Evolutionary conservation across 805 yeast species (phyloP).

Genomic region (Candida fluviatilis): DNA sequence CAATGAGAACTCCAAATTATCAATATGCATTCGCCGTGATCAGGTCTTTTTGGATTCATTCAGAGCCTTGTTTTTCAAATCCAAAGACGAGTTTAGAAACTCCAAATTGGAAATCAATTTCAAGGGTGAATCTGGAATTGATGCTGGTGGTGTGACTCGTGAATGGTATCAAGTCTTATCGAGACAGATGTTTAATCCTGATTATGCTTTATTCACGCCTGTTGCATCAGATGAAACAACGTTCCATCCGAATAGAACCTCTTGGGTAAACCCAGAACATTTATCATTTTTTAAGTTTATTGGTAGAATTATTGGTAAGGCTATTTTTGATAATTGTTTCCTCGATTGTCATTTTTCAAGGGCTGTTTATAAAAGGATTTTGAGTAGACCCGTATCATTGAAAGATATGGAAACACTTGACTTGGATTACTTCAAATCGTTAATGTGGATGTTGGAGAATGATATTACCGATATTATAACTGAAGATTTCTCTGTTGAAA

Average conservation of each 20-base stretch:
- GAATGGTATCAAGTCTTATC: constrained; percentile 97
- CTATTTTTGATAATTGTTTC: constrained; percentile 79
- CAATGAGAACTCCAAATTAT: constrained; percentile 44
- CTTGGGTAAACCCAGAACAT: constrained; percentile 92
- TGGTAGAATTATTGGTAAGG: constrained; percentile 92
- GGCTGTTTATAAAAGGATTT: constrained; percentile 85
- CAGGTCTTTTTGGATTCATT: constrained; percentile 91
- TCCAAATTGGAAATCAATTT: constrained; percentile 77
- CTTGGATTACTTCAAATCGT: constrained; percentile 84
- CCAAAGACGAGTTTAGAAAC: constrained; percentile 66
- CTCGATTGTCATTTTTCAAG: constrained; percentile 93
- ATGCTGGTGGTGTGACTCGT: constrained; percentile 96
- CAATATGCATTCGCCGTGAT: constrained; percentile 74
- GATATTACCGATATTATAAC: constrained; percentile 94
- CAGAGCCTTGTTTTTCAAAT: constrained; percentile 73
- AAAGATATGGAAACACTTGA: constrained; percentile 95
- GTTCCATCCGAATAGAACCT: constrained; percentile 90
- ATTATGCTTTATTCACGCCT: constrained; percentile 86
- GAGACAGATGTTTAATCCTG: constrained; percentile 94
- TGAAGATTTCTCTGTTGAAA: constrained; percentile 90
- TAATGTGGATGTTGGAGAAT: constrained; percentile 94
- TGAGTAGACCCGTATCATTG: constrained; percentile 75
- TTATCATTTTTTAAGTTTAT: constrained; percentile 88
- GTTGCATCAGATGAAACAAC: constrained; percentile 90
- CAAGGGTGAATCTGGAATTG: constrained; percentile 92